These are phyloP conservation scores for Paramecium pentaurelia DNA, from an alignment of 73 alveolate species.

Conservation along the genomic window DNA sequence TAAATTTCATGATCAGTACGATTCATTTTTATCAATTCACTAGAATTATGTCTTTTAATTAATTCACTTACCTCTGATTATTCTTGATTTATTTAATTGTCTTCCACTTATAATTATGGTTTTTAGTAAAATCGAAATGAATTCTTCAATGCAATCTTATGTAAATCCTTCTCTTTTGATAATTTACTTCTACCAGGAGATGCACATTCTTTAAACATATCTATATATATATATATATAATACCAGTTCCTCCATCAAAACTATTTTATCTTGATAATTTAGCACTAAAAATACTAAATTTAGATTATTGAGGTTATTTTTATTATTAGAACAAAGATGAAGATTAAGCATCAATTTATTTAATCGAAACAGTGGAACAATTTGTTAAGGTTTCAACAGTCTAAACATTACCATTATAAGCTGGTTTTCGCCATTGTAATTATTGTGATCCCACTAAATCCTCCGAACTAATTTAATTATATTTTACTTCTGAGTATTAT, in stretches of 20 bases:
- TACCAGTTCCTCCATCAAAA: conserved; percentile 42
- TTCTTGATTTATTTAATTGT: neutral
- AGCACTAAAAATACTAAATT: conserved; percentile 25
- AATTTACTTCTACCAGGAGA: conserved; percentile 21
- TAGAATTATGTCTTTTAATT: conserved; percentile 18
- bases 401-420: conserved; percentile 49
- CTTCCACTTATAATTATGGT: neutral
- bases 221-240: neutral
- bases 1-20: neutral
- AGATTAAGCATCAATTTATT: neutral
- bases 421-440: conserved; percentile 49
- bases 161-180: neutral
- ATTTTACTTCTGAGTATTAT: neutral
- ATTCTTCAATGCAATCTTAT: conserved; percentile 28
- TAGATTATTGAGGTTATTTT: conserved; percentile 26
- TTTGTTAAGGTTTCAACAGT: conserved; percentile 55
- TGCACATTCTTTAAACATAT: conserved; percentile 20
- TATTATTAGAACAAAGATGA: neutral
- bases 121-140: neutral
- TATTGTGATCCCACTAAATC: conserved; percentile 56
- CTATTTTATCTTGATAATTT: neutral
- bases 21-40: conserved; percentile 27
- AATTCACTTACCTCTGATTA: neutral
- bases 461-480: conserved; percentile 19
- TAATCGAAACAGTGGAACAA: conserved; percentile 44